Evolutionary conservation across 2,329 filamentous ascomycete species (phyloP), one percentile per base, ranked within the genome.

Genomic region (Ophiostoma australiae): DNA sequence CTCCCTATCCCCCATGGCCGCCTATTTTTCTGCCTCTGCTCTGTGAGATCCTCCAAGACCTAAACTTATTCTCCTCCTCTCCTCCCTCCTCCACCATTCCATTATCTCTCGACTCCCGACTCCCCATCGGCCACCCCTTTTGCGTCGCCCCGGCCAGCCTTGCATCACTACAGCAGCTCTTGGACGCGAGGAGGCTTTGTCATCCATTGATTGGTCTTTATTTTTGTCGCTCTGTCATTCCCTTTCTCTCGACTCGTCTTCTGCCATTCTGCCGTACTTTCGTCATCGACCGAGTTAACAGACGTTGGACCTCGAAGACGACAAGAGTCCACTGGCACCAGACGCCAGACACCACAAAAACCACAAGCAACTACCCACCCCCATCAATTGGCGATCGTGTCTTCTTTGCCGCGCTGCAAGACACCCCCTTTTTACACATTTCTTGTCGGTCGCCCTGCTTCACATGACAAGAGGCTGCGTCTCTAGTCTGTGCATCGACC

Each of bases 371-470:
- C 61, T 17, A 39, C 35, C 33, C 61, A 65, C 33, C 61, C 61
- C 61, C 61, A n/a, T 39, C 63, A 39, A 66, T 23, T 66, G 31
- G 63, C 63, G 33, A 66, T 39, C n/a, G 63, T 66, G 63, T 66
- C 63, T 66, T 66, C 35, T 39, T 66, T 23, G 33, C 63, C 63
- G 63, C 63, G 63, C 35, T 66, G 20, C 20, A 66, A 39, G 63
- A 39, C 63, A 23, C 63, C 35, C 58, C 35, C 63, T 66, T 66
- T 41, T 39, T 66, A 39, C 10, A 66, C 63, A 39, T 66, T 35
- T 37, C 35, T n/a, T 6, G 20, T 39, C 63, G 35, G 20, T 27
- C 27, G 58, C 23, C 11, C 8, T 63, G 58, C 27, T 33, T 31
- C 58, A 63, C 27, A 63, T 35, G 58, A 63, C 58, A 63, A 63